A percentile compares a stretch with the other conserved stretches of the same genome.
phyloP scores from a whole-genome alignment of 2,329 filamentous ascomycete species.

The Ophiosphaerella korrae region DNA sequence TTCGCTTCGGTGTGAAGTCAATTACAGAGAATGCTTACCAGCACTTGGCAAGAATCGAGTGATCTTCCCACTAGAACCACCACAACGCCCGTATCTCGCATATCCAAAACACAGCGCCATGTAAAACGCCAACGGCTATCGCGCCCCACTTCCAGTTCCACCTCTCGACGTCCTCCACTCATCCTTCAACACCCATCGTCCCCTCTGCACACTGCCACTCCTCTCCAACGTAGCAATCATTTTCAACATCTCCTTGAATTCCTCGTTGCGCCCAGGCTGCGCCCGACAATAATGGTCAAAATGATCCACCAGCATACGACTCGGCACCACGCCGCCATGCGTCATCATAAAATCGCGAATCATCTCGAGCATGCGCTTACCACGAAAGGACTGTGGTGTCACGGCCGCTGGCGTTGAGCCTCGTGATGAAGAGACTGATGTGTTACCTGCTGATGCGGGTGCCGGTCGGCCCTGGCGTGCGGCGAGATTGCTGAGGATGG shows the following conservation, averaged over 20 bases:
- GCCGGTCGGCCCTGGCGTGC: constrained; percentile 45
- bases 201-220: constrained; percentile 54
- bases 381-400: constrained; percentile 30
- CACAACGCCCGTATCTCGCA: not conserved
- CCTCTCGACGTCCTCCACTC: constrained; percentile 47
- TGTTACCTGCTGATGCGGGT: constrained; percentile 7
- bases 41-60: constrained; percentile 24
- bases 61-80: constrained; percentile 6
- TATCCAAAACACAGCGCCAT: too few relatives aligned
- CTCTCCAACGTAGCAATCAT: constrained; percentile 74
- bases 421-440: constrained; percentile 27
- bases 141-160: not conserved
- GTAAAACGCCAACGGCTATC: not conserved
- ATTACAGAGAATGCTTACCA: constrained; percentile 14
- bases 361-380: constrained; percentile 53
- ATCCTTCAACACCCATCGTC: constrained; percentile 64
- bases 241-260: constrained; percentile 83
- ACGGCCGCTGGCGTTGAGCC: constrained; percentile 36
- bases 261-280: constrained; percentile 65
- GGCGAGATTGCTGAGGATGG: constrained; percentile 52
- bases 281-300: constrained; percentile 82
- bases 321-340: constrained; percentile 79
- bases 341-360: constrained; percentile 79
- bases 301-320: constrained; percentile 86
- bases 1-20: not conserved